A percentile compares a stretch with the other conserved stretches of the same genome.
Evolutionary conservation across 495 filamentous ascomycete species (phyloP).

Genomic region (Neurospora sp.): DNA sequence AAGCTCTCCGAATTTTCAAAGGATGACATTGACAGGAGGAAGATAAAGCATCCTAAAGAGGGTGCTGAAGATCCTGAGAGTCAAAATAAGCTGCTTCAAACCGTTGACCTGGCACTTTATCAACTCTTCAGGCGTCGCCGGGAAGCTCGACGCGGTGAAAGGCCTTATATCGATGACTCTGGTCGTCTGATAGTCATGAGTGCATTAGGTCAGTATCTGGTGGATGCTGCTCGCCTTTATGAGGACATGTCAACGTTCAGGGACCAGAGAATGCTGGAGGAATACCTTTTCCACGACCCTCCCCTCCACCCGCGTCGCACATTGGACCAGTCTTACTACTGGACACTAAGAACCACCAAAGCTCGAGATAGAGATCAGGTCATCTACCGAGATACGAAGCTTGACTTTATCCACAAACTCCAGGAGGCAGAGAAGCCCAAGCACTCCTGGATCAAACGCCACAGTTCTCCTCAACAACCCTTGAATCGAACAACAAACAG

Average conservation of each 20-base stretch:
- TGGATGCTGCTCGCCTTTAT: slow-evolving; percentile 27
- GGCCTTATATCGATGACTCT: slow-evolving; percentile 4
- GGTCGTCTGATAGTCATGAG: slow-evolving; percentile 22
- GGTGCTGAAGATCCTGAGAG: background rate
- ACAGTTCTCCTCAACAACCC: background rate
- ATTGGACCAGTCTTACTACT: slow-evolving; percentile 60
- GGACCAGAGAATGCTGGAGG: slow-evolving; percentile 51
- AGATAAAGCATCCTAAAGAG: background rate
- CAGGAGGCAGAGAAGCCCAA: slow-evolving; percentile 10
- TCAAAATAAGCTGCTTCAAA: background rate
- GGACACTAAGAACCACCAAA: slow-evolving; percentile 49
- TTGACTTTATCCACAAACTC: background rate
- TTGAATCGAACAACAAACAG: background rate
- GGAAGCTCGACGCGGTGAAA: background rate
- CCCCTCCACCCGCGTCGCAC: slow-evolving; percentile 60
- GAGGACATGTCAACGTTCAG: slow-evolving; percentile 31
- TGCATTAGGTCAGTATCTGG: slow-evolving; percentile 24
- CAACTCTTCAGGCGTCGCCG: background rate
- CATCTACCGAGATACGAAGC: slow-evolving; percentile 40
- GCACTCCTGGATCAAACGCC: background rate
- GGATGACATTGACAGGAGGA: background rate
- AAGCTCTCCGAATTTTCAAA: background rate
- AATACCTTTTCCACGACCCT: slow-evolving; percentile 44
- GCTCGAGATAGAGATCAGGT: slow-evolving; percentile 58
- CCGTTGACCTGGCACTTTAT: background rate